A percentile compares a stretch with the other conserved stretches of the same genome.
phyloP scores from a whole-genome alignment of 2,329 filamentous ascomycete genomes.

The Stemphylium beticola region DNA sequence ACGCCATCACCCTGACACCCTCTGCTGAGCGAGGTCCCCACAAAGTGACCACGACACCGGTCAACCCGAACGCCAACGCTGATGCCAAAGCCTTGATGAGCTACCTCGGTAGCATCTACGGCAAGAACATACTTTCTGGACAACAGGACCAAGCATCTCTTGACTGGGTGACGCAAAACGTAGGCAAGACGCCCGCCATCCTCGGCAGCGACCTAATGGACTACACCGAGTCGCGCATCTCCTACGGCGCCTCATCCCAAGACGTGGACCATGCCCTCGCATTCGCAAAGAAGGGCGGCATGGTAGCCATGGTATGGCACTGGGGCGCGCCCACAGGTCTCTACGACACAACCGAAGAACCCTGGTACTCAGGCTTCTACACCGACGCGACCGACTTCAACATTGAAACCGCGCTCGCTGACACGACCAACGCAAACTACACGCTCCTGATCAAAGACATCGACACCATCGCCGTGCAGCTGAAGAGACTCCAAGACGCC shows the following conservation, averaged over 20 bases:
- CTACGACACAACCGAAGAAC: constrained; percentile 54
- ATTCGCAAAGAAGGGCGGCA: constrained; percentile 53
- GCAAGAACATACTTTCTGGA: constrained; percentile 56
- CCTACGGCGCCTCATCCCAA: constrained; percentile 50
- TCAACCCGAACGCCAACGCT: constrained; percentile 49
- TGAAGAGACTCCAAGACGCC: constrained; percentile 53
- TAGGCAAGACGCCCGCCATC: constrained; percentile 57
- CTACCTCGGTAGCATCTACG: constrained; percentile 55
- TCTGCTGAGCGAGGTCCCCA: constrained; percentile 48
- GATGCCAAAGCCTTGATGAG: constrained; percentile 50
- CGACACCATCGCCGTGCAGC: constrained; percentile 56
- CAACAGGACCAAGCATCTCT: constrained; percentile 56
- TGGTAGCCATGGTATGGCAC: constrained; percentile 58
- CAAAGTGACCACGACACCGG: constrained; percentile 48
- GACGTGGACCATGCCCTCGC: constrained; percentile 57
- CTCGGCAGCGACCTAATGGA: constrained; percentile 58
- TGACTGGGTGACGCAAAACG: constrained; percentile 53
- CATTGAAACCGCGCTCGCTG: constrained; percentile 51
- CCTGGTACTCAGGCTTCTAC: constrained; percentile 60
- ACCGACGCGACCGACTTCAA: constrained; percentile 58
- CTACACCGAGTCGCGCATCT: constrained; percentile 56
- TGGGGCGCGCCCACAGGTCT: constrained; percentile 57
- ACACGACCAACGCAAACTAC: constrained; percentile 56
- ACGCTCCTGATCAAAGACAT: constrained; percentile 56
- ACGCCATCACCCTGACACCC: constrained; percentile 52